Conservation (phyloP, 176 grass and related monocot species). For the Microstegium vimineum region DNA sequence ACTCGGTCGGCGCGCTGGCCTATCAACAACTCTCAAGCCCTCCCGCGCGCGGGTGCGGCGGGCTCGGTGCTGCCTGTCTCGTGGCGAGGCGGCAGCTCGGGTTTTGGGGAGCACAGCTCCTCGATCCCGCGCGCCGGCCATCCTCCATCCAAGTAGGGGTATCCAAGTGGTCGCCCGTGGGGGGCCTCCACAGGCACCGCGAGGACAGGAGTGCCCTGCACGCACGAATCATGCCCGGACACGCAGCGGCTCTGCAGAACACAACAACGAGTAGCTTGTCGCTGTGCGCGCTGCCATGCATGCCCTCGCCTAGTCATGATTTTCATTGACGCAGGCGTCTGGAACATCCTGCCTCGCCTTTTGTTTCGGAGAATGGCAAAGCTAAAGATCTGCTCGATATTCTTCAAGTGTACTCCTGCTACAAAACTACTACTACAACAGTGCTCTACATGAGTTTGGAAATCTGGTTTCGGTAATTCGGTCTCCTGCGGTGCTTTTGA, state of each 20-base stretch:
- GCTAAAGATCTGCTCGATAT: no score
- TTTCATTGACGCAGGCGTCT: neutral
- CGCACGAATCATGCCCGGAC: neutral
- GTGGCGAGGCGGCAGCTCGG: conserved; percentile 30
- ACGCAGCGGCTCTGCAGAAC: neutral
- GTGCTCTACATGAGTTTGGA: no score
- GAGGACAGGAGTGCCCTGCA: neutral
- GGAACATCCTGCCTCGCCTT: neutral
- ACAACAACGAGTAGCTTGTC: neutral
- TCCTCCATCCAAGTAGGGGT: neutral
- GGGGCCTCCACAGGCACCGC: neutral
- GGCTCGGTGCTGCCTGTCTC: neutral
- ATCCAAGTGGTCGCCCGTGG: neutral
- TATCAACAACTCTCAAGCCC: neutral
- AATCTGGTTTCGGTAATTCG: no score
- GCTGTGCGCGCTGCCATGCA: neutral
- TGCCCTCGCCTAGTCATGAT: neutral
- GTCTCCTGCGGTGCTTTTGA: no score
- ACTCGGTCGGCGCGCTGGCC: neutral
- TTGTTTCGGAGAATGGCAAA: neutral
- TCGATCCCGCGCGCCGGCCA: neutral
- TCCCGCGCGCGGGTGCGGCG: neutral
- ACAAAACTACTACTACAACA: no score
- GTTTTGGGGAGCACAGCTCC: conserved; percentile 9
- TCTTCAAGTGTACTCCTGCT: no score